Evolutionary conservation across 805 yeast genomes (phyloP), one percentile per base, ranked within the genome.

Genomic region (Candida germanica): DNA sequence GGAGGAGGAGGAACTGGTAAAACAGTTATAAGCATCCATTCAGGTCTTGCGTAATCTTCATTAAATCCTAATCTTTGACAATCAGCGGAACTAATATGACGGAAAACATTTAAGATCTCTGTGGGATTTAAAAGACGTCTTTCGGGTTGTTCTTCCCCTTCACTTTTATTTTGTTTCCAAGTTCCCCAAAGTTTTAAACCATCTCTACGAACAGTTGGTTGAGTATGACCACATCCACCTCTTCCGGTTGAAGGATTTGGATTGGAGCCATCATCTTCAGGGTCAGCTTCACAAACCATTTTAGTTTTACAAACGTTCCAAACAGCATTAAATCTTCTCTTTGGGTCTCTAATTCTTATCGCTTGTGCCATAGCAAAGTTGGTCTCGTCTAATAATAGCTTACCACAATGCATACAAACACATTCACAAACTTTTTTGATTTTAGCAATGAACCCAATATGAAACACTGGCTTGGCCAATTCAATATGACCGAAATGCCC

Each of bases 1-100:
- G 97, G 98, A 44, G 99, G 99, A 34, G 99, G 99, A 29, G 99
- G 99, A 13, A 93, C 98, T 1, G 99, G 98, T 53, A 93, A 71
- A n/a, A 93, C 98, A 2, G 98, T 88, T 48, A 93, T 77, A 42
- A 93, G 74, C 80, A 93, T 79, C 99, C 98, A 93, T 66, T 93
- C 99, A 2, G 99, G 99, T 52, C 98, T 82, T 2, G 99, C 93
- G 54, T 87, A 93, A 57, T 93, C 97, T 58, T 88, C 94, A 56
- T 85, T 87, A 64, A 93, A 83, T 4, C 99, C 99, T 42, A 93
- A 59, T 48, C 77, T 79, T 30, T 61, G 70, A 44, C 95, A 80
- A 58, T 93, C 99, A 53, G 83, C 84, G 12, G 84, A 71, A 25
- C 87, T 78, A 36, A 93, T 93, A 59, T 88, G 98, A 62, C 83